Base-by-base conservation (phyloP, 768 basidiomycete genomes). In the Tephrocybe sp. region DNA sequence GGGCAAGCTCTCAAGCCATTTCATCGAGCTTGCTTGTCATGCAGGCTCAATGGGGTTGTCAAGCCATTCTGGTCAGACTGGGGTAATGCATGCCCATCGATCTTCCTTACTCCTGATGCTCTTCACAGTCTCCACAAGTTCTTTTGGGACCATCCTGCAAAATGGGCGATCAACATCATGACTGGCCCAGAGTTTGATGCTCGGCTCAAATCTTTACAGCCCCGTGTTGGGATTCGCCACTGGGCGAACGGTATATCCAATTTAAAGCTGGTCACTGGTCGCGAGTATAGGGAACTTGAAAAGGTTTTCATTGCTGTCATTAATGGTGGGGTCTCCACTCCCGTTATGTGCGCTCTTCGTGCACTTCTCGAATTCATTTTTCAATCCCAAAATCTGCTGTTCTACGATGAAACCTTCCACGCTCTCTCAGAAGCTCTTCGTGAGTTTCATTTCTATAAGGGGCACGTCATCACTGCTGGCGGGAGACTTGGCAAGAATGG, bases 261-360 rank as follows among this genome's bases (percentile, higher is more conserved):
- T 7, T 32, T 76, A 24, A 73, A 74, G 24, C 74, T 76, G 47
- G 68, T 72, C 19, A 74, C 76, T 6, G 71, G 73, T 1, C 44
- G 62, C 1, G 71, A 74, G 22, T 70, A 75, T 42, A 51, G 63
- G 0, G 64, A 77, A 24, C 50, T 77, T 5, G 64, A 76, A 47
- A 46, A 60, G 4, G 66, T 65, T 19, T 54, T 75, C 3, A 49
- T 78, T n/a, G 36, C 57, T 6, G 51, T 70, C 9, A 66, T 75
- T 30, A 64, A 68, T 36, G 69, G 66, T n/a, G 64, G 58, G 44
- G 66, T 66, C 12, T 45, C 65, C 1, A 28, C 25, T 2, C 8
- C 44, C 7, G 66, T 76, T 40, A 49, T 77, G 13, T 52, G 46
- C 31, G 64, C 68, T 1, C 44, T 78, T 24, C 59, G 64, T 1